Evolutionary conservation across 805 yeast genomes (phyloP).

Genomic region (Priceomyces castillae): DNA sequence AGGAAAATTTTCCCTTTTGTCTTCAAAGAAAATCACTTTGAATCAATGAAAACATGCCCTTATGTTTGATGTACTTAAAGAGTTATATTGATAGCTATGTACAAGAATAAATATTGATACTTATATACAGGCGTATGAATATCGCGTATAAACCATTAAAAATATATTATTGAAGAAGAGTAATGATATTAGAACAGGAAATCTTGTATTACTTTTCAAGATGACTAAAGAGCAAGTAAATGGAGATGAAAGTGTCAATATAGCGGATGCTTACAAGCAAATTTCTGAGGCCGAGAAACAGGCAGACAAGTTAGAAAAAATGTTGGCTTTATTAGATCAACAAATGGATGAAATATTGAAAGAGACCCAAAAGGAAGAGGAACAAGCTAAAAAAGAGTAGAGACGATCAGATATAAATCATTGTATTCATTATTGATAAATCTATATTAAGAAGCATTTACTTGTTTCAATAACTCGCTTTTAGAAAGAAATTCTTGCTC

Average conservation of each 20-base stretch:
- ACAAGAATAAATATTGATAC: too few species aligned
- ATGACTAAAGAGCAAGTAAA: slow-evolving; percentile 29
- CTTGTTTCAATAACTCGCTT: slow-evolving; percentile 11
- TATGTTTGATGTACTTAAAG: too few species aligned
- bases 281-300: slow-evolving; percentile 63
- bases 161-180: too few species aligned
- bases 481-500: slow-evolving; percentile 52
- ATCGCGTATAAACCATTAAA: too few species aligned
- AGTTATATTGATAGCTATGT: too few species aligned
- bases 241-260: slow-evolving; percentile 22
- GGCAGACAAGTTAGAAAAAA: slow-evolving; percentile 60
- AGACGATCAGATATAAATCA: not conserved
- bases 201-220: not conserved
- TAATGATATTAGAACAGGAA: too few species aligned
- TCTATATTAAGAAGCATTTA: slow-evolving; percentile 1
- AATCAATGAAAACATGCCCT: too few species aligned
- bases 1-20: too few species aligned
- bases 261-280: slow-evolving; percentile 58
- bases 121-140: too few species aligned
- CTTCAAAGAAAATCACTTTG: too few species aligned
- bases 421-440: not conserved
- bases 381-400: not conserved
- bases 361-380: slow-evolving; percentile 23
- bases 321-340: slow-evolving; percentile 63
- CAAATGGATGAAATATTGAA: slow-evolving; percentile 57